These are phyloP conservation scores for Kwoniella sp. DNA, from an alignment of 768 basidiomycete species.

Conservation along the genomic window DNA sequence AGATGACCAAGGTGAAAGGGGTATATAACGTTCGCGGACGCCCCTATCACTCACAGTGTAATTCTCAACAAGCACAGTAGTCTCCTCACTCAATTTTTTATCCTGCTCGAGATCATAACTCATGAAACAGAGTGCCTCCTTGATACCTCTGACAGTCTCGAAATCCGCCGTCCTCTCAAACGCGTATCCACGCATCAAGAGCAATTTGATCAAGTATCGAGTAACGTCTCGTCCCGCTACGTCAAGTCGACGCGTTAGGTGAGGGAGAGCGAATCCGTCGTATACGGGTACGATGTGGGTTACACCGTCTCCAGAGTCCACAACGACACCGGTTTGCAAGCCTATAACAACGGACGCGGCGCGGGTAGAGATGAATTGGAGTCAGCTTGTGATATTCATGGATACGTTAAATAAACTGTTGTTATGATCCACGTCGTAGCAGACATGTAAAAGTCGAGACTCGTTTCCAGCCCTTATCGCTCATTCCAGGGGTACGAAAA, in stretches of 20 bases:
- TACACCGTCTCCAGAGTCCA: conserved; percentile 98
- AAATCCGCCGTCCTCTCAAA: conserved; percentile 99
- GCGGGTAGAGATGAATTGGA: too few species aligned
- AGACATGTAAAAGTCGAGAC: neutral
- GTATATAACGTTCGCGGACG: too few species aligned
- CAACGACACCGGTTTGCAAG: conserved; percentile 95
- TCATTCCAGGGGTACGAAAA: too few species aligned
- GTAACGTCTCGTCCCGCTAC: conserved; percentile 99
- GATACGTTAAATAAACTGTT: too few species aligned
- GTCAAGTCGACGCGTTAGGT: conserved; percentile 89
- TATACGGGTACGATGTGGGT: conserved; percentile 99
- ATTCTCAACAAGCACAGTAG: conserved; percentile 91
- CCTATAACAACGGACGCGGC: too few species aligned
- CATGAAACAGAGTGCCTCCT: conserved; percentile 97
- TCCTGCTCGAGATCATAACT: conserved; percentile 98
- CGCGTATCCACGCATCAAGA: conserved; percentile 99
- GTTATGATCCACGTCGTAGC: too few species aligned
- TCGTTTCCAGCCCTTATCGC: too few species aligned
- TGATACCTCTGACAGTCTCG: conserved; percentile 97
- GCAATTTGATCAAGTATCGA: conserved; percentile 96
- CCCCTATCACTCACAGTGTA: conserved; percentile 76
- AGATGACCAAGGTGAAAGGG: neutral
- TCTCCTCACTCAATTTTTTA: conserved; percentile 89
- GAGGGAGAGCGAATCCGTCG: conserved; percentile 92
- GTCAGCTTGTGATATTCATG: too few species aligned